Conservation (phyloP, 192 early-diverging fungal genomes). For the Pilobolus umbonatus region DNA sequence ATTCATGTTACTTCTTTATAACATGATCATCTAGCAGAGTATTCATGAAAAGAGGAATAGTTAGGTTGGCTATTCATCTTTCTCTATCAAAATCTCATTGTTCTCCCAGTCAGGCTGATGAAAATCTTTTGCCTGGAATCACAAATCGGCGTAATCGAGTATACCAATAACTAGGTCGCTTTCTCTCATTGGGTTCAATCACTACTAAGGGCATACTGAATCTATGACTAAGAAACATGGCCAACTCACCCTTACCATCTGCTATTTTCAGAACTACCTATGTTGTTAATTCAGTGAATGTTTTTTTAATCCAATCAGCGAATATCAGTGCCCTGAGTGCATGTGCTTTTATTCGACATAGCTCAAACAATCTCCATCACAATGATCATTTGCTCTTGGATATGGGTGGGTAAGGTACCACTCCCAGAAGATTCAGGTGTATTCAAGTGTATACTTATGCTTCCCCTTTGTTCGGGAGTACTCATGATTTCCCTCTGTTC, state of each 20-base stretch:
- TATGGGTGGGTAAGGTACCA: too few relatives aligned
- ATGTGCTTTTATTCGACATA: slow-evolving; percentile 51
- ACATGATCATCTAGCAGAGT: slow-evolving; percentile 34
- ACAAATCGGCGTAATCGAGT: slow-evolving; percentile 25
- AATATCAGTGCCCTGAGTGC: slow-evolving; percentile 43
- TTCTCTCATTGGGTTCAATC: slow-evolving; percentile 43
- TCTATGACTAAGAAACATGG: slow-evolving; percentile 39
- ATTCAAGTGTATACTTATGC: too few relatives aligned
- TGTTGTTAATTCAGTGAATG: slow-evolving; percentile 26
- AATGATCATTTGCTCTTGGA: too few relatives aligned
- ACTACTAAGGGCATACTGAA: slow-evolving; percentile 43
- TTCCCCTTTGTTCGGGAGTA: too few relatives aligned
- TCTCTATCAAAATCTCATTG: slow-evolving; percentile 6
- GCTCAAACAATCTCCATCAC: too few relatives aligned
- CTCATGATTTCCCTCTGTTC: too few relatives aligned
- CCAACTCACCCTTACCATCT: slow-evolving; percentile 49
- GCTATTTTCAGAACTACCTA: slow-evolving; percentile 46
- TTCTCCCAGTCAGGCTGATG: slow-evolving; percentile 22
- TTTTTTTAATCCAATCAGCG: slow-evolving; percentile 47
- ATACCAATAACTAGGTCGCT: slow-evolving; percentile 37
- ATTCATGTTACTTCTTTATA: slow-evolving; percentile 15
- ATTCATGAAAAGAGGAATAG: slow-evolving; percentile 17
- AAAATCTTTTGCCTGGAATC: slow-evolving; percentile 1
- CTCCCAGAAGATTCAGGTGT: too few relatives aligned
- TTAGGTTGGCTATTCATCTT: slow-evolving; percentile 9